Evolutionary conservation across 164 flowering plant genomes (phyloP).

Genomic region (Litsea cubeba): DNA sequence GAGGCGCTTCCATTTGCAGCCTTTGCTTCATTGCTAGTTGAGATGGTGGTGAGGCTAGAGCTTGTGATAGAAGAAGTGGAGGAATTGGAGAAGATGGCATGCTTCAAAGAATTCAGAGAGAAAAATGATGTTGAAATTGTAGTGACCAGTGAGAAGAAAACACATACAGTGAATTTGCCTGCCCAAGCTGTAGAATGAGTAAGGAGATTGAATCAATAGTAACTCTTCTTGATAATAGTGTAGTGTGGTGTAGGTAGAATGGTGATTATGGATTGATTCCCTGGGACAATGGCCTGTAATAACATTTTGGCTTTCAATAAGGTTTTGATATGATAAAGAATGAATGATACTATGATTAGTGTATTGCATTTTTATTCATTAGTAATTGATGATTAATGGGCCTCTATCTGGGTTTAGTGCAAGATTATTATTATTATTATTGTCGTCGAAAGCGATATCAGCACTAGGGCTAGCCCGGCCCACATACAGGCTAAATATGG

Average conservation of each 20-base stretch:
- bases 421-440: no score
- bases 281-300: not conserved
- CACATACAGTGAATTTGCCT: not conserved
- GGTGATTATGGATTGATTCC: not conserved
- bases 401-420: not conserved
- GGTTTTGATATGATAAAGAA: no score
- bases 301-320: not conserved
- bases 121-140: constrained; percentile 30
- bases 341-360: not conserved
- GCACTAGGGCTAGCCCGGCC: no score
- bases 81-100: constrained; percentile 63
- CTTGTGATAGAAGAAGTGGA: constrained; percentile 74
- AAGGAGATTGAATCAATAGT: not conserved
- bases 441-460: no score
- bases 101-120: constrained; percentile 45
- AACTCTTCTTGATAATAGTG: not conserved
- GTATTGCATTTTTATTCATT: not conserved
- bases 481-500: no score
- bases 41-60: constrained; percentile 81
- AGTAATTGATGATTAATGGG: not conserved
- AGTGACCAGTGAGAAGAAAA: constrained; percentile 3
- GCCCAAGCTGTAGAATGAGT: not conserved
- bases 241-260: not conserved
- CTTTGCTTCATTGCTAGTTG: constrained; percentile 87
- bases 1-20: constrained; percentile 98